Conservation (phyloP, 2,329 filamentous ascomycete species). For the Endoconidiophora laricicola region DNA sequence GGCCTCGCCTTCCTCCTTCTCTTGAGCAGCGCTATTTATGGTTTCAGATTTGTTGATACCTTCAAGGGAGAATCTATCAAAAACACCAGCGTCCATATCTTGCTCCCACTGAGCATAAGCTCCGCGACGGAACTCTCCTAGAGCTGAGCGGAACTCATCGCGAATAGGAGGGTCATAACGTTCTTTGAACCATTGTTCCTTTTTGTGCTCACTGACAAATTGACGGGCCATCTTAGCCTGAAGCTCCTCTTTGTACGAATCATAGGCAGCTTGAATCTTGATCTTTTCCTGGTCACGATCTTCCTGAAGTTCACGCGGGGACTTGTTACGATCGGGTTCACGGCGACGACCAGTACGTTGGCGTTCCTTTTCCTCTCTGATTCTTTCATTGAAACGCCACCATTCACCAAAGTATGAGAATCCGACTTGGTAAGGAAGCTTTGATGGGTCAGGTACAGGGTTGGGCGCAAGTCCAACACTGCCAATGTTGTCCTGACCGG, state of each 20-base stretch:
- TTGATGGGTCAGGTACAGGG: constrained; percentile 54
- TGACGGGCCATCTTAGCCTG: constrained; percentile 67
- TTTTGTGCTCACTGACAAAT: constrained; percentile 85
- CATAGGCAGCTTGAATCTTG: constrained; percentile 56
- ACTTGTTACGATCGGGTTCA: constrained; percentile 45
- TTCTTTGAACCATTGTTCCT: constrained; percentile 96
- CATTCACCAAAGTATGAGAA: constrained; percentile 78
- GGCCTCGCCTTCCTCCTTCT: constrained; percentile 92
- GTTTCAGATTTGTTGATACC: constrained; percentile 87
- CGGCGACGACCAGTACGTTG: constrained; percentile 51
- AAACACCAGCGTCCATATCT: constrained; percentile 68
- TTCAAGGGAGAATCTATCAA: constrained; percentile 89
- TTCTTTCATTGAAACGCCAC: constrained; percentile 69
- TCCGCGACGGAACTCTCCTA: constrained; percentile 64
- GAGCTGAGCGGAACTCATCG: constrained; percentile 53
- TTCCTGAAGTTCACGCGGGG: constrained; percentile 49
- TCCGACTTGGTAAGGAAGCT: constrained; percentile 62
- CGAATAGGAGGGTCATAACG: constrained; percentile 75
- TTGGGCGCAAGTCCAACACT: constrained; percentile 36
- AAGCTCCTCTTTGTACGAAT: constrained; percentile 50
- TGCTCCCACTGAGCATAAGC: constrained; percentile 78
- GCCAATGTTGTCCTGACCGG: constrained; percentile 44
- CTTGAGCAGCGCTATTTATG: constrained; percentile 67
- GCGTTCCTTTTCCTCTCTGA: constrained; percentile 67
- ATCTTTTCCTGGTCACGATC: constrained; percentile 65